Percentiles rank a stretch among this genome's conserved stretches.
Evolutionary conservation across 2,329 filamentous ascomycete genomes (phyloP).

Genomic region (Didymella keratinophila): DNA sequence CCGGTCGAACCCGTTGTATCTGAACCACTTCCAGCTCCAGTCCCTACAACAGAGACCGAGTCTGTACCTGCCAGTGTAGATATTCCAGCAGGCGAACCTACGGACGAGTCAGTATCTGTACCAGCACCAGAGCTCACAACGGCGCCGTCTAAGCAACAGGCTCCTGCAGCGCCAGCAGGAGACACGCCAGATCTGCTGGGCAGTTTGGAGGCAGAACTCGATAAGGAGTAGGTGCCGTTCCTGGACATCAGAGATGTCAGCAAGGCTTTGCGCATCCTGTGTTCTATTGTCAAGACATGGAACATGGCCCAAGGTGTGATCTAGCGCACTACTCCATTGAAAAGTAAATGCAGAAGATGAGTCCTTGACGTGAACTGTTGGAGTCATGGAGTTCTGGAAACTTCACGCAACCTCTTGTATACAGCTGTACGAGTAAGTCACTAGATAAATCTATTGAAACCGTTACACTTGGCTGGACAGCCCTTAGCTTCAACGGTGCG

Average conservation of each 20-base stretch:
- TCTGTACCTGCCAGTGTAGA: constrained; percentile 11
- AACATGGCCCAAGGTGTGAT: background rate
- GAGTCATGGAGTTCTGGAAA: background rate
- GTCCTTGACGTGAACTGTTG: background rate
- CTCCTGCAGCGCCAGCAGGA: constrained; percentile 39
- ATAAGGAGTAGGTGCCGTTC: constrained; percentile 31
- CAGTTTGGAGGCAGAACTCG: constrained; percentile 57
- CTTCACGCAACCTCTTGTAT: background rate
- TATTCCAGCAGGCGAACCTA: constrained; percentile 1
- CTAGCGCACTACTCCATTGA: background rate
- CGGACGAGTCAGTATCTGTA: constrained; percentile 11
- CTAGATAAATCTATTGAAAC: constrained; percentile 3
- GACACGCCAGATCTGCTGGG: constrained; percentile 57
- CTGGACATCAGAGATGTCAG: background rate
- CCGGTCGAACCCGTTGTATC: background rate
- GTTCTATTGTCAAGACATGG: background rate
- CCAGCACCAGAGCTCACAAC: constrained; percentile 16
- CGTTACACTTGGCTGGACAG: background rate
- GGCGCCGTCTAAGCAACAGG: constrained; percentile 19
- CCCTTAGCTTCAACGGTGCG: background rate
- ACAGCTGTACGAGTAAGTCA: background rate
- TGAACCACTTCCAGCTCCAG: constrained; percentile 12
- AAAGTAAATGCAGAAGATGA: background rate
- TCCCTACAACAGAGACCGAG: constrained; percentile 8
- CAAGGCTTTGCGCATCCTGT: background rate